Evolutionary conservation across 2,329 filamentous ascomycete species (phyloP), one percentile per base, ranked within the genome.

Genomic region (Cladosporium phlei): DNA sequence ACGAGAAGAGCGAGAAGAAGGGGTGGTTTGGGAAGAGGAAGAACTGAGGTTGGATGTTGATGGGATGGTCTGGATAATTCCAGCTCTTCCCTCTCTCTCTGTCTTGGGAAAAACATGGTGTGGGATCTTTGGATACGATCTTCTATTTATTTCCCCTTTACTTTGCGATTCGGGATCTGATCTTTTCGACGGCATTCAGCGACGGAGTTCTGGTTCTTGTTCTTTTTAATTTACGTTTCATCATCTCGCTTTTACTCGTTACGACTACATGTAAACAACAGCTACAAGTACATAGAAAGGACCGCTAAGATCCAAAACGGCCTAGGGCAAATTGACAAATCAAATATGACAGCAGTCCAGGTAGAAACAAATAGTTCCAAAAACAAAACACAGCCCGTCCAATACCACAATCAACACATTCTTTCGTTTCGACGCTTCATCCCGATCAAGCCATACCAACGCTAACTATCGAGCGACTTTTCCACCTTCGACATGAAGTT

Each of bases 1-100:
- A 43, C 2, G 47, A 46, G 3, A 39, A 50, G 25, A 37, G 12
- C 21, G 51, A 55, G 49, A 55, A 53, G 52, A 47, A 24, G 37
- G 48, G 48, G 2, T 35, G 37, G 28, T 52, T 54, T 29, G 52
- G 52, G 9, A 52, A 39, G 39, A 46, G 35, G 33, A 48, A 49
- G 29, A 47, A 43, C 5, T 35, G n/a, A 30, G 17, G 24, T 12
- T 11, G 6, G 6, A 25, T 20, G 9, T 27, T 7, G 9, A 6
- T 9, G 16, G 9, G 25, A 16, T n/a, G 2, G 11, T 17, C 7
- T 33, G 14, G 14, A 17, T 10, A 14, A 11, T 9, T 11, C 11
- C 4, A 11, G 14, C 12, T n/a, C 5, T 38, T 12, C 16, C 7
- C 16, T 19, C 14, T 29, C 11, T 6, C 3, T 16, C 14, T 24